A percentile compares a stretch with the other conserved stretches of the same genome.
Evolutionary conservation across 495 filamentous ascomycete species (phyloP).

Genomic region (Pseudevernia furfuracea): DNA sequence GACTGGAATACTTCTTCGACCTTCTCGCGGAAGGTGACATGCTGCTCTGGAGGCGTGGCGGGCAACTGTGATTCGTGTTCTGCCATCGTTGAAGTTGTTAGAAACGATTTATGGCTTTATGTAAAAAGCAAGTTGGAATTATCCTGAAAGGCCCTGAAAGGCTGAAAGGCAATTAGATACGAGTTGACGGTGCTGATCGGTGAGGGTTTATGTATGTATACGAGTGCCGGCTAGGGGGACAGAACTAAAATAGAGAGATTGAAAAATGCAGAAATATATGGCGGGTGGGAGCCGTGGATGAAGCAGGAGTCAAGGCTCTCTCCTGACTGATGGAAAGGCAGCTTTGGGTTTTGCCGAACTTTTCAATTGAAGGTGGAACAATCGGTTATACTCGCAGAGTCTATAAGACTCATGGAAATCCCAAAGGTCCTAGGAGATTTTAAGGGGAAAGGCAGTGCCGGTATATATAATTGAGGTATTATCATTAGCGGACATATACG

Average conservation of each 20-base stretch:
- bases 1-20: slow-evolving; percentile 39
- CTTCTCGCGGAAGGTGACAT: slow-evolving; percentile 17
- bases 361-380: not conserved
- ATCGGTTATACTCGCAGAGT: not conserved
- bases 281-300: not conserved
- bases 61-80: slow-evolving; percentile 8
- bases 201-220: not conserved
- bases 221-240: not conserved
- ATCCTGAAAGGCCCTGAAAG: not conserved
- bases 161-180: not conserved
- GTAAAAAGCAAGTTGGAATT: not conserved
- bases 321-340: not conserved
- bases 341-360: not conserved
- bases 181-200: not conserved
- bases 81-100: not conserved
- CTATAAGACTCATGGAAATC: not conserved
- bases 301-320: not conserved
- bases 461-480: not conserved
- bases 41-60: slow-evolving; percentile 14
- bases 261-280: not conserved
- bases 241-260: not conserved
- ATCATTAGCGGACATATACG: not conserved
- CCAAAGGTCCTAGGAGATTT: not conserved
- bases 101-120: not conserved
- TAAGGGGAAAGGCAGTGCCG: not conserved